These are phyloP conservation scores for Didymella segeticola DNA, from an alignment of 2,329 filamentous ascomycete genomes.

Conservation along the genomic window DNA sequence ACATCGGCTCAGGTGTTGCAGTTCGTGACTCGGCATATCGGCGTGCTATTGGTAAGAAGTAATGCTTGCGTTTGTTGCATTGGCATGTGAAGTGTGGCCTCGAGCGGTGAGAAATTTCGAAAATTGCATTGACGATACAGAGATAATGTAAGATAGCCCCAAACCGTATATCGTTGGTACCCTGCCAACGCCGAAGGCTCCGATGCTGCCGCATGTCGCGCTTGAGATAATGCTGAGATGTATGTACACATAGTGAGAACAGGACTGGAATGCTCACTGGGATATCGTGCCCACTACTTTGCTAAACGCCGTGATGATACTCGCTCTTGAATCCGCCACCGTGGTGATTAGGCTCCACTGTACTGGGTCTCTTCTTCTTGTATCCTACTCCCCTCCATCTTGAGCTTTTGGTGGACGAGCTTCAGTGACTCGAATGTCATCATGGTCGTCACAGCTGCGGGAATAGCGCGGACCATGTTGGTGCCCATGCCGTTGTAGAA, in stretches of 20 bases:
- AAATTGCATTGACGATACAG: conserved; percentile 15
- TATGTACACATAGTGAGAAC: conserved; percentile 33
- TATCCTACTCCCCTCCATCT: conserved; percentile 57
- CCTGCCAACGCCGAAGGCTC: conserved; percentile 29
- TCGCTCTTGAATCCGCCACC: background rate
- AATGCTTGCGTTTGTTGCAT: background rate
- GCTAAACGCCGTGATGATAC: conserved; percentile 26
- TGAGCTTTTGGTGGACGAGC: conserved; percentile 58
- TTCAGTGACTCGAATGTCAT: conserved; percentile 88
- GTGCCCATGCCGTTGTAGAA: conserved; percentile 98
- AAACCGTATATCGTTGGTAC: conserved; percentile 8
- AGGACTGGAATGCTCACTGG: conserved; percentile 25
- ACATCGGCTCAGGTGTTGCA: background rate
- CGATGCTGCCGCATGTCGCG: conserved; percentile 25
- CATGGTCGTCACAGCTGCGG: conserved; percentile 96
- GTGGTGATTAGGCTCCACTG: background rate
- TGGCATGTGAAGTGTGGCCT: background rate
- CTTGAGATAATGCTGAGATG: conserved; percentile 25
- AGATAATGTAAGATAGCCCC: conserved; percentile 7
- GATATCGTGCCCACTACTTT: conserved; percentile 24
- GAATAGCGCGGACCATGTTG: conserved; percentile 95
- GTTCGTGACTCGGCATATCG: background rate
- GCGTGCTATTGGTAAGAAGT: background rate
- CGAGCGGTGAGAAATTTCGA: background rate
- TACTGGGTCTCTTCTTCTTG: conserved; percentile 20